Percentiles rank a stretch among this genome's conserved stretches.
Evolutionary conservation across 169 alveolate species (phyloP).

Genomic region (Plasmodium blacklocki): DNA sequence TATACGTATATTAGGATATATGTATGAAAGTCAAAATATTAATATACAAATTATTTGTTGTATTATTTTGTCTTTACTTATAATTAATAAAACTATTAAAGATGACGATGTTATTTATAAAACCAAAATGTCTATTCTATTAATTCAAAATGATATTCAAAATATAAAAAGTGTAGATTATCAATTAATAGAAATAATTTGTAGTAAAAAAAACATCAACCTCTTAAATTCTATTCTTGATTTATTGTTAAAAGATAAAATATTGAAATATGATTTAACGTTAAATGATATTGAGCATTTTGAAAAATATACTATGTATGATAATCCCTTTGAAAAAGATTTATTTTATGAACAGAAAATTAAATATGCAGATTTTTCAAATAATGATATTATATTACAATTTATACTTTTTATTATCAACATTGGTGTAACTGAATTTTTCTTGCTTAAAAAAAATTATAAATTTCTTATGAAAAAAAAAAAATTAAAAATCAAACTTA

Average conservation of each 20-base stretch:
- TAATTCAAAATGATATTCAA: conserved; percentile 53
- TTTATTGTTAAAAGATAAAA: conserved; percentile 17
- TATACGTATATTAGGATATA: conserved; percentile 26
- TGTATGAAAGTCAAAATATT: conserved; percentile 67
- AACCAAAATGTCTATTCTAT: conserved; percentile 53
- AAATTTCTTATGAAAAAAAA: conserved; percentile 33
- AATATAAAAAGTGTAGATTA: conserved; percentile 50
- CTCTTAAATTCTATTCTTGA: conserved; percentile 20
- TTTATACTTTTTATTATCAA: conserved; percentile 42
- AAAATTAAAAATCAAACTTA: conserved; percentile 9
- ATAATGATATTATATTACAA: conserved; percentile 61
- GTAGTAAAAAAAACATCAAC: conserved; percentile 52
- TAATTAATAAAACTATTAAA: conserved; percentile 34
- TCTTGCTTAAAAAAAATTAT: conserved; percentile 35
- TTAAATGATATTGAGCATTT: conserved; percentile 6
- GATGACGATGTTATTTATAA: conserved; percentile 50
- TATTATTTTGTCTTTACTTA: conserved; percentile 33
- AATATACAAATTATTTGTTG: conserved; percentile 67
- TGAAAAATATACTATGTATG: not conserved
- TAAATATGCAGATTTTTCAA: conserved; percentile 28
- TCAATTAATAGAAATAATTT: conserved; percentile 63
- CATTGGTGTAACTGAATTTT: conserved; percentile 38
- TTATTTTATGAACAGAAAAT: conserved; percentile 50
- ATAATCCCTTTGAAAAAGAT: conserved; percentile 44
- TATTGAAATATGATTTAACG: not conserved